phyloP scores from a whole-genome alignment of 352 stramenopile genomes.

The Globisporangium rhizosaccharum region DNA sequence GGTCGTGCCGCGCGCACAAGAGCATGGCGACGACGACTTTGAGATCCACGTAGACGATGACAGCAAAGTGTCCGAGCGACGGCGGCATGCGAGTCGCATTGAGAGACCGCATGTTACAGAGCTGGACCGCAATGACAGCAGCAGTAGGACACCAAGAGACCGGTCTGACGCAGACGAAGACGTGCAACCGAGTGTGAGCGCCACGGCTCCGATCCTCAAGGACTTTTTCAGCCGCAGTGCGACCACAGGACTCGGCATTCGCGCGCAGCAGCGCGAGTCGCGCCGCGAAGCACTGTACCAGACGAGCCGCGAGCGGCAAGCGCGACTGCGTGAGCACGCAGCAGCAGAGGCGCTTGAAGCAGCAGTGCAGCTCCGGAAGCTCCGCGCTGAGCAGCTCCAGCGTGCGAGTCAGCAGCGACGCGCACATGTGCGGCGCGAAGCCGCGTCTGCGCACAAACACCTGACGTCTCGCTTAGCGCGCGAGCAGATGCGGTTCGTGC shows the following conservation, averaged over 20 bases:
- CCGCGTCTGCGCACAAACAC: conserved; percentile 18
- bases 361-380: conserved; percentile 16
- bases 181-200: conserved; percentile 4
- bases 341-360: conserved; percentile 17
- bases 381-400: conserved; percentile 35
- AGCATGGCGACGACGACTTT: conserved; percentile 2
- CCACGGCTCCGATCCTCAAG: conserved; percentile 45
- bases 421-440: conserved; percentile 29
- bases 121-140: not conserved
- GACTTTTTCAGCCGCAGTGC: conserved; percentile 55
- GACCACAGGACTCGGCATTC: conserved; percentile 27
- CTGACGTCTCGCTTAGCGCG: conserved; percentile 17
- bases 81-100: not conserved
- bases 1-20: conserved; percentile 8
- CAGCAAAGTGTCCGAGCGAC: not conserved
- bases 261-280: conserved; percentile 31
- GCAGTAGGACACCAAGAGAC: not conserved
- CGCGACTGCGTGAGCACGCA: conserved; percentile 30
- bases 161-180: not conserved
- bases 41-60: not conserved
- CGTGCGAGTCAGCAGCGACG: conserved; percentile 32
- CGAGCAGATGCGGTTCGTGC: conserved; percentile 20
- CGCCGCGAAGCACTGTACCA: conserved; percentile 38
- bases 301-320: conserved; percentile 36
- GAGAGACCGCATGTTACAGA: too few relatives aligned